Conservation (phyloP, 2,329 filamentous ascomycete species). For the Trichoderma pleuroti region DNA sequence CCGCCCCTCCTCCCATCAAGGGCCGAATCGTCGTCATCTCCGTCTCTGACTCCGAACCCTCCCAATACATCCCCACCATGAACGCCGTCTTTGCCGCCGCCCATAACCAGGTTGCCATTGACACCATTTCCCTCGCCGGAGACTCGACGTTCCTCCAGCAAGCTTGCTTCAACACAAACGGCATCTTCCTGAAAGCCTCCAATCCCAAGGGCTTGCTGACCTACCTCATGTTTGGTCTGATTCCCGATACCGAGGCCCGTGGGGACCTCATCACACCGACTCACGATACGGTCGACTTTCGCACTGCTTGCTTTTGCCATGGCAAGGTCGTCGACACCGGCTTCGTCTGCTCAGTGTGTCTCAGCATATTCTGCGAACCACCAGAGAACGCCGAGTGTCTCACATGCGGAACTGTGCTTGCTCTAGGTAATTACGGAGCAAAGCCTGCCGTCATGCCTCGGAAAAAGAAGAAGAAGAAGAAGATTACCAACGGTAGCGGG, state of each 20-base stretch:
- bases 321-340: slow-evolving; percentile 84
- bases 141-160: slow-evolving; percentile 93
- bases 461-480: slow-evolving; percentile 76
- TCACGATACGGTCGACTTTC: slow-evolving; percentile 86
- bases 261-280: slow-evolving; percentile 71
- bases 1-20: slow-evolving; percentile 33
- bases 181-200: slow-evolving; percentile 51
- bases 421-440: slow-evolving; percentile 70
- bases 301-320: slow-evolving; percentile 98
- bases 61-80: slow-evolving; percentile 98
- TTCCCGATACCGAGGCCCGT: slow-evolving; percentile 58
- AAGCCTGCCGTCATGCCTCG: slow-evolving; percentile 72
- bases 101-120: slow-evolving; percentile 81
- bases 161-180: slow-evolving; percentile 63
- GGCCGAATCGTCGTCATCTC: slow-evolving; percentile 82
- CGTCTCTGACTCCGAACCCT: slow-evolving; percentile 78
- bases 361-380: slow-evolving; percentile 83
- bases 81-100: slow-evolving; percentile 96
- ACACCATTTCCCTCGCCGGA: slow-evolving; percentile 82
- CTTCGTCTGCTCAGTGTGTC: slow-evolving; percentile 92
- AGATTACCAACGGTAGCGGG: slow-evolving; percentile 49
- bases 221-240: slow-evolving; percentile 92
- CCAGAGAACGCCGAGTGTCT: slow-evolving; percentile 65
- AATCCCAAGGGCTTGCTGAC: slow-evolving; percentile 73
- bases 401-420: slow-evolving; percentile 76